Conservation (phyloP, 2,329 filamentous ascomycete species). For the Xylariaceae sp. region DNA sequence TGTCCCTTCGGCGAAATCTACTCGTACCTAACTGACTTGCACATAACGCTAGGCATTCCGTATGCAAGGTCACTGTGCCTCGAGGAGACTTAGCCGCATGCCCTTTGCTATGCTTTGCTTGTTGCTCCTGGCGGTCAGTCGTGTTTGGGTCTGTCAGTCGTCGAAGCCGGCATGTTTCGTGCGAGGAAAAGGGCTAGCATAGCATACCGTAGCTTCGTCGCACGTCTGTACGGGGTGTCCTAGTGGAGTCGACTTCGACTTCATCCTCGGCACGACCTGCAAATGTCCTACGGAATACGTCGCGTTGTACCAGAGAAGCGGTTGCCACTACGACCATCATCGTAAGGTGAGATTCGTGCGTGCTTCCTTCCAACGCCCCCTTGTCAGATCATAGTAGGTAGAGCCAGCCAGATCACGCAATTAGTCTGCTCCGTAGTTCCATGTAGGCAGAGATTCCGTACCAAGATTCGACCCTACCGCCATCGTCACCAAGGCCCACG, state of each 20-base stretch:
- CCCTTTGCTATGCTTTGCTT: not conserved
- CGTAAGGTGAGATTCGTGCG: conserved; percentile 1
- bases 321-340: not conserved
- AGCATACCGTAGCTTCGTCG: not conserved
- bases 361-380: conserved; percentile 4
- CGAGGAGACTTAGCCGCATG: conserved; percentile 3
- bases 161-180: not conserved
- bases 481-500: not conserved
- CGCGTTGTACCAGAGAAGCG: not conserved
- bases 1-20: not conserved
- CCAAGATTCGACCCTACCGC: not conserved
- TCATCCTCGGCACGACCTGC: conserved; percentile 5
- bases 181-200: not conserved
- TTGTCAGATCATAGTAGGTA: conserved; percentile 9
- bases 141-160: not conserved
- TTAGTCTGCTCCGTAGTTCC: not conserved
- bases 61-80: not conserved
- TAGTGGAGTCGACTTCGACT: too few relatives aligned
- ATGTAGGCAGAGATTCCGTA: not conserved
- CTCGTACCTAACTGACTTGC: too few relatives aligned
- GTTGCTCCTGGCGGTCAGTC: not conserved
- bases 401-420: conserved; percentile 7
- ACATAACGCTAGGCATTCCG: not conserved
- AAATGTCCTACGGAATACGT: conserved; percentile 4
- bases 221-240: not conserved